Percentiles rank a stretch among this genome's conserved stretches.
Evolutionary conservation across 176 grass and related monocot species (phyloP).

Genomic region (Triticum aestivum): DNA sequence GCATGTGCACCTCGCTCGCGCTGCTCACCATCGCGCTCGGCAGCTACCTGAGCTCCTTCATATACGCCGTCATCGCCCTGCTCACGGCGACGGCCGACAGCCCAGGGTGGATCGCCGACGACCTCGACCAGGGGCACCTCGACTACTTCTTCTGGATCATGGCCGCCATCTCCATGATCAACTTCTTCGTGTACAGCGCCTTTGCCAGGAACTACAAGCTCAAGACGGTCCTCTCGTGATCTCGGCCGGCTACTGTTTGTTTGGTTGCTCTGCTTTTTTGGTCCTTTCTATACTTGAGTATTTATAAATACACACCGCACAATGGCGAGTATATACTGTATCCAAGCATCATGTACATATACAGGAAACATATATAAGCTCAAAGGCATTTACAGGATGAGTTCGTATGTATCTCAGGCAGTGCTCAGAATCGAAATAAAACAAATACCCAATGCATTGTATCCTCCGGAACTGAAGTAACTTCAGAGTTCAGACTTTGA

Average conservation of each 20-base stretch:
- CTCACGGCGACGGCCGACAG: slow-evolving; percentile 31
- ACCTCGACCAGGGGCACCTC: slow-evolving; percentile 69
- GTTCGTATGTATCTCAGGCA: too few species aligned
- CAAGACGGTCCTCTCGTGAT: slow-evolving; percentile 50
- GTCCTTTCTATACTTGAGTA: neutral
- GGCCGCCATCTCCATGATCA: slow-evolving; percentile 49
- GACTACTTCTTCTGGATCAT: slow-evolving; percentile 72
- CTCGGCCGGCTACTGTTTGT: neutral
- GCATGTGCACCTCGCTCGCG: slow-evolving; percentile 66
- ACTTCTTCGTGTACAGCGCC: slow-evolving; percentile 49
- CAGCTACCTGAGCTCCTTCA: slow-evolving; percentile 68
- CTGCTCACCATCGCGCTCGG: slow-evolving; percentile 67
- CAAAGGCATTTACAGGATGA: too few species aligned
- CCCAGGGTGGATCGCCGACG: slow-evolving; percentile 65
- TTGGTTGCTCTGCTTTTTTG: neutral
- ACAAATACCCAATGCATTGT: too few species aligned
- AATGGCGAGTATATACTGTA: neutral
- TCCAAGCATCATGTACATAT: neutral
- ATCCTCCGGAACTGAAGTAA: too few species aligned
- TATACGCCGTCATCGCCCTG: slow-evolving; percentile 42
- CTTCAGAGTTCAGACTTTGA: too few species aligned
- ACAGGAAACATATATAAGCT: too few species aligned
- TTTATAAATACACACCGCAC: neutral
- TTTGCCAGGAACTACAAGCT: slow-evolving; percentile 66
- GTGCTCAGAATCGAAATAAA: too few species aligned